These are phyloP conservation scores for Ceratobasidium sp. DNA, from an alignment of 1,284 basidiomycete genomes.

Conservation along the genomic window DNA sequence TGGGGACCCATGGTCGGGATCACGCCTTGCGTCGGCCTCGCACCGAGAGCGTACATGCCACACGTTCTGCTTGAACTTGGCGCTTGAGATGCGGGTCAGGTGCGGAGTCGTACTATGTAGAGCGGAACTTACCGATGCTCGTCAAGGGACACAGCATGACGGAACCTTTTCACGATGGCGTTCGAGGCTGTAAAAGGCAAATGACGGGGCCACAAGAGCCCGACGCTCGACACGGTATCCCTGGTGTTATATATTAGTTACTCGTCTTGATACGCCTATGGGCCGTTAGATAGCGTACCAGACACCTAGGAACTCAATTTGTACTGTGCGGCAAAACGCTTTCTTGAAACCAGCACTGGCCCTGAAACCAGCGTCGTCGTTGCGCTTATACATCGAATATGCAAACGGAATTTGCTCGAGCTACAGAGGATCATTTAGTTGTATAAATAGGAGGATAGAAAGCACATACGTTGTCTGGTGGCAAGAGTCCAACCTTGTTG, in stretches of 20 bases:
- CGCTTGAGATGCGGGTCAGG: constrained; percentile 26
- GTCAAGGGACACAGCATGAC: constrained; percentile 46
- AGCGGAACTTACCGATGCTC: constrained; percentile 41
- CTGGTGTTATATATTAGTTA: background rate
- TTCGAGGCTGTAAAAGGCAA: constrained; percentile 46
- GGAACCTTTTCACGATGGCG: constrained; percentile 44
- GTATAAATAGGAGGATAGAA: background rate
- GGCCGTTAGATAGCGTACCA: constrained; percentile 7
- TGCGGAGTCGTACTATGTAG: background rate
- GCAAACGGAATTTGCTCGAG: constrained; percentile 45
- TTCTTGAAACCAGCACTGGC: constrained; percentile 34
- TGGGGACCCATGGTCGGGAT: constrained; percentile 44
- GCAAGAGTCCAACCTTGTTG: constrained; percentile 48
- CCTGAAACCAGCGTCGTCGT: constrained; percentile 13
- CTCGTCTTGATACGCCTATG: too few species aligned
- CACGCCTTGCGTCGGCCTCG: constrained; percentile 13
- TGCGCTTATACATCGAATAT: constrained; percentile 43
- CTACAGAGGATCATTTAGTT: background rate
- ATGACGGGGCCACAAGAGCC: constrained; percentile 44
- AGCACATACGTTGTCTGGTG: constrained; percentile 45
- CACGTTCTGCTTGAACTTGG: constrained; percentile 45
- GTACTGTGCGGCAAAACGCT: constrained; percentile 36
- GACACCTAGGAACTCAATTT: constrained; percentile 41
- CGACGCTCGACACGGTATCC: constrained; percentile 46
- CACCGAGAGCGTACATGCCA: constrained; percentile 42